Evolutionary conservation across 108 stramenopile genomes (phyloP).

Genomic region (Nitzschia inconspicua): DNA sequence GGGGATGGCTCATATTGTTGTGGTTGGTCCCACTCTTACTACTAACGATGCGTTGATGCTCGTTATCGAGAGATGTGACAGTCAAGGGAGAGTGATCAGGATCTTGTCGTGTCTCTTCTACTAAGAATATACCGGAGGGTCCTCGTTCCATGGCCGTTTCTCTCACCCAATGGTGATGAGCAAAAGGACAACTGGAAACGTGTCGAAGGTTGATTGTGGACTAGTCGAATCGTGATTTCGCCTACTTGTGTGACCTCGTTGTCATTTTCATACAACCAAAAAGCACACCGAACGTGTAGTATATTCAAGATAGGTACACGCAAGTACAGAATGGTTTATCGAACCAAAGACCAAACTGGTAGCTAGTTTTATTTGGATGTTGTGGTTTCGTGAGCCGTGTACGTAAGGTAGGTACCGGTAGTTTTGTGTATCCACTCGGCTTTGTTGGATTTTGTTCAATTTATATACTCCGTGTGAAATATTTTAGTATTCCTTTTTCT

Average conservation of each 20-base stretch:
- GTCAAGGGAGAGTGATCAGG: not conserved
- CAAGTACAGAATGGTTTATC: no score
- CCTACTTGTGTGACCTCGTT: no score
- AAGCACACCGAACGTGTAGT: no score
- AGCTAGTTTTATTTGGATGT: no score
- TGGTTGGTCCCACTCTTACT: not conserved
- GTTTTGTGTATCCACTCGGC: not conserved
- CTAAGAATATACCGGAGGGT: not conserved
- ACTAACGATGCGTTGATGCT: not conserved
- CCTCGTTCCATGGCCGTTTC: not conserved
- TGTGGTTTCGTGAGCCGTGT: no score
- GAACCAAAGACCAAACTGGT: no score
- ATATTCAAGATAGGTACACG: no score
- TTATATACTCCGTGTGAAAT: not conserved
- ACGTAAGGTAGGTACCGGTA: not conserved
- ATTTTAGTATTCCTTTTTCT: not conserved
- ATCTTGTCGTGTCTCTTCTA: not conserved
- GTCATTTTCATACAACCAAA: no score
- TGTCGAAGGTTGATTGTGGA: no score
- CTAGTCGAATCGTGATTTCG: no score
- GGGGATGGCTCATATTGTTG: not conserved
- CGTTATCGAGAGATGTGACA: not conserved
- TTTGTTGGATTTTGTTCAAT: not conserved
- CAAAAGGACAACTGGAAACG: no score
- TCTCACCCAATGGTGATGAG: no score